Base-by-base conservation (phyloP, 306 rosid genomes). In the Inga oerstediana region DNA sequence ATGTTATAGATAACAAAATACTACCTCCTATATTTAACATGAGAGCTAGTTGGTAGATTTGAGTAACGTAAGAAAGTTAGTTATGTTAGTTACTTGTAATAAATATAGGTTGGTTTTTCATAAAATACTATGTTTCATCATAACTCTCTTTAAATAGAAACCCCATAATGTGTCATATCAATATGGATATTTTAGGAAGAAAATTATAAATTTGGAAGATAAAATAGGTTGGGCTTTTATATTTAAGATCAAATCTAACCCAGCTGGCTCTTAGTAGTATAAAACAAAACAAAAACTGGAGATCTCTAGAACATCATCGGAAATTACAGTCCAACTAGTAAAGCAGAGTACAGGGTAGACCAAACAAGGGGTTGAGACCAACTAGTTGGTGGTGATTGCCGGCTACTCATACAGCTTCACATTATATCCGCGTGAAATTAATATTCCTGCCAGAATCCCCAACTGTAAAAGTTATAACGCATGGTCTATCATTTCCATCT, bases 341-440 rank as follows among this genome's bases (percentile, higher is more conserved):
- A 69, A 30, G 14, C 3, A 79, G 66, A 70, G 52, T 54, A 49
- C 3, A 41, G 27, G 24, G 61, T 16, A 70, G 73, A 62, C 75
- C 78, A 54, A 30, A 64, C 5, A 64, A 69, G 74, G 82, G 81
- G 61, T 3, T 4, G 52, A 48, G 69, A 75, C 73, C 27, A 76
- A 72, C 65, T 78, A 68, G 84, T 39, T 66, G 49, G 78, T 56
- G 74, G 66, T 77, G 56, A 14, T 9, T 54, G 75, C 56, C 86
- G 80, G 66, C 87, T 48, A 22, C 54, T 22, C 61, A 80, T 85
- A 74, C 72, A 79, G 20, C 82, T 64, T 85, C 88, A 83, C 87
- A 80, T 85, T 89, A 87, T 89, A 88, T 91, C 93, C 97, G 98
- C 95, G 97, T 93, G 92, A 68, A 88, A 85, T 95, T 84, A 95